Evolutionary conservation across 768 basidiomycete genomes (phyloP).

Genomic region (Galerina sulciceps): DNA sequence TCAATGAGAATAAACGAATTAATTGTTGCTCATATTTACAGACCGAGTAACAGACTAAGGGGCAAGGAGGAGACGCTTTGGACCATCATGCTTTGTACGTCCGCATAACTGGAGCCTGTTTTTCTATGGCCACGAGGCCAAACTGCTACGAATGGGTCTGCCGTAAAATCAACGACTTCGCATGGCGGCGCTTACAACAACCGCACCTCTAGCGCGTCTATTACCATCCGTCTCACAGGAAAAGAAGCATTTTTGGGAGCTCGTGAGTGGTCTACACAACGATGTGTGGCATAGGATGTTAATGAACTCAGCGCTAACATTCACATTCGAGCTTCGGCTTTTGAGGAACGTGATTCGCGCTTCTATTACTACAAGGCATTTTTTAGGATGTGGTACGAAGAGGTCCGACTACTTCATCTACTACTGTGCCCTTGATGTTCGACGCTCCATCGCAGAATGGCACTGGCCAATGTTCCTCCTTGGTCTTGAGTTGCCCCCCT

Average conservation of each 20-base stretch:
- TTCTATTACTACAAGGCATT: too few relatives aligned
- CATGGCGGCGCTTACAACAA: slow-evolving; percentile 11
- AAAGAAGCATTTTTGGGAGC: slow-evolving; percentile 10
- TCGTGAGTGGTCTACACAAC: slow-evolving; percentile 7
- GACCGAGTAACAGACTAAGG: slow-evolving; percentile 17
- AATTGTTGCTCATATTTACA: slow-evolving; percentile 25
- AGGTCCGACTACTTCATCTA: too few relatives aligned
- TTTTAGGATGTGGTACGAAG: too few relatives aligned
- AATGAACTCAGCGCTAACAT: not conserved
- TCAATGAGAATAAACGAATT: slow-evolving; percentile 24
- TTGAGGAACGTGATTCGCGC: not conserved
- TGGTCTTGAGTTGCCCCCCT: too few relatives aligned
- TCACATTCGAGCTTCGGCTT: not conserved
- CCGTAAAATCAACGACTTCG: not conserved
- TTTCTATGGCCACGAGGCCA: too few relatives aligned
- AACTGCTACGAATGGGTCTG: slow-evolving; percentile 17
- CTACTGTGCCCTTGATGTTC: too few relatives aligned
- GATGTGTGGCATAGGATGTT: too few relatives aligned
- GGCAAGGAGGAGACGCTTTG: slow-evolving; percentile 10
- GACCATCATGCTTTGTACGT: not conserved
- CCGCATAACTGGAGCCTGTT: not conserved
- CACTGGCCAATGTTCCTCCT: too few relatives aligned
- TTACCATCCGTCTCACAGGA: slow-evolving; percentile 20
- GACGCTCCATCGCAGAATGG: too few relatives aligned
- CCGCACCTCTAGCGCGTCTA: slow-evolving; percentile 20